These are phyloP conservation scores for Aspergillus neoniger DNA, from an alignment of 2,329 filamentous ascomycete species.

Conservation along the genomic window DNA sequence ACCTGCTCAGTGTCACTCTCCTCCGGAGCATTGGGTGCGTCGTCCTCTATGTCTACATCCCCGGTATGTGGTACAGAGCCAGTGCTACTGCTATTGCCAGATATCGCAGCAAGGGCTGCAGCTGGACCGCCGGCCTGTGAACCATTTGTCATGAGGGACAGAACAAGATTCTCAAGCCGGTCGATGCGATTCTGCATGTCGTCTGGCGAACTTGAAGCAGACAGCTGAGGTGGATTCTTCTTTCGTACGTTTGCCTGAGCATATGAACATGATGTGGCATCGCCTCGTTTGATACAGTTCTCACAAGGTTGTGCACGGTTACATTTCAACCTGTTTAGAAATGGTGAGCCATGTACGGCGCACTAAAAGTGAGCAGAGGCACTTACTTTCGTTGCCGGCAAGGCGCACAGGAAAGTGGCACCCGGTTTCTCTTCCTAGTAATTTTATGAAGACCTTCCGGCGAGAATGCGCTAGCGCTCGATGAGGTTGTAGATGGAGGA, in stretches of 20 bases:
- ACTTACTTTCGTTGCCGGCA: slow-evolving; percentile 88
- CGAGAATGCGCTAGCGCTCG: slow-evolving; percentile 71
- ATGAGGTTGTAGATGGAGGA: slow-evolving; percentile 65
- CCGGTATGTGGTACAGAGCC: slow-evolving; percentile 41
- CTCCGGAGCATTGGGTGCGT: slow-evolving; percentile 59
- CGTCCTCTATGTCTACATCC: slow-evolving; percentile 52
- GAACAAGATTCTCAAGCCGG: slow-evolving; percentile 84
- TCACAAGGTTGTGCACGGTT: slow-evolving; percentile 89
- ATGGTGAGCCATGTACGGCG: slow-evolving; percentile 9
- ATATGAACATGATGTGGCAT: slow-evolving; percentile 81
- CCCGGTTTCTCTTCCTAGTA: slow-evolving; percentile 86
- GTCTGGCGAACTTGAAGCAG: slow-evolving; percentile 67
- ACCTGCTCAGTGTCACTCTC: slow-evolving; percentile 71
- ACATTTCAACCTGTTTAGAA: slow-evolving; percentile 71
- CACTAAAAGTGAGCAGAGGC: slow-evolving; percentile 18
- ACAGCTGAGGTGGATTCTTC: slow-evolving; percentile 63
- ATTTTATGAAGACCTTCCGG: slow-evolving; percentile 85
- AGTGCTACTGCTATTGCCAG: slow-evolving; percentile 40
- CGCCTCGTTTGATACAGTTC: slow-evolving; percentile 88
- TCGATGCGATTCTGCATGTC: slow-evolving; percentile 99
- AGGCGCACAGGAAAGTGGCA: slow-evolving; percentile 87
- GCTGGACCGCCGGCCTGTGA: slow-evolving; percentile 60
- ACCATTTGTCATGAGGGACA: slow-evolving; percentile 92
- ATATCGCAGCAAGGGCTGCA: slow-evolving; percentile 62
- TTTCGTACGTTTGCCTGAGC: slow-evolving; percentile 68